Percentiles rank a stretch among this genome's conserved stretches.
phyloP scores from a whole-genome alignment of 495 filamentous ascomycete genomes.

The Pyrenula aspistea region DNA sequence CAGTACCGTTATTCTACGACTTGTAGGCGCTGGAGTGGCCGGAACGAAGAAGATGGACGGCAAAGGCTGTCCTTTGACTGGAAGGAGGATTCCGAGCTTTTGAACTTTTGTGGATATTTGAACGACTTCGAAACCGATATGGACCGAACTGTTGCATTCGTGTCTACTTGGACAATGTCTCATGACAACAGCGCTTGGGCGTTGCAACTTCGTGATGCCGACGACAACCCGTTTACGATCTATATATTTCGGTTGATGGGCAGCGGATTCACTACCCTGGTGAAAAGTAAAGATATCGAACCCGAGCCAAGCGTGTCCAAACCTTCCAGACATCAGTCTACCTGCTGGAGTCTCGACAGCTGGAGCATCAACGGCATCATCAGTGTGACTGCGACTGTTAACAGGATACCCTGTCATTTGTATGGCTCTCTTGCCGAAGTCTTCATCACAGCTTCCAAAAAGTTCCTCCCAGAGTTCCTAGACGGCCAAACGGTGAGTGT shows the following conservation, averaged over 20 bases:
- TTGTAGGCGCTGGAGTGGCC: not conserved
- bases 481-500: no score
- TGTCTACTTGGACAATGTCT: not conserved
- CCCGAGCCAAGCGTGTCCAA: not conserved
- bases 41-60: not conserved
- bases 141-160: not conserved
- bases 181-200: not conserved
- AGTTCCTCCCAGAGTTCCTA: no score
- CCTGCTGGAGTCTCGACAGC: not conserved
- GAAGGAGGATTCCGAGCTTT: no score
- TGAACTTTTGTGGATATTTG: not conserved
- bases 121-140: not conserved
- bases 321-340: not conserved
- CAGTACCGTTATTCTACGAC: not conserved
- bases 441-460: not conserved
- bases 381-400: not conserved
- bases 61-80: not conserved
- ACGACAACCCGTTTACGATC: not conserved
- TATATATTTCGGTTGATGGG: not conserved
- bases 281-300: not conserved
- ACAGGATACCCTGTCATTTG: not conserved
- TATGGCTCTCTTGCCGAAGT: not conserved
- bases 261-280: not conserved
- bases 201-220: not conserved
- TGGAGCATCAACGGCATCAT: no score